Base-by-base conservation (phyloP, 2,329 filamentous ascomycete species). In the Dothideomycetes sp. region DNA sequence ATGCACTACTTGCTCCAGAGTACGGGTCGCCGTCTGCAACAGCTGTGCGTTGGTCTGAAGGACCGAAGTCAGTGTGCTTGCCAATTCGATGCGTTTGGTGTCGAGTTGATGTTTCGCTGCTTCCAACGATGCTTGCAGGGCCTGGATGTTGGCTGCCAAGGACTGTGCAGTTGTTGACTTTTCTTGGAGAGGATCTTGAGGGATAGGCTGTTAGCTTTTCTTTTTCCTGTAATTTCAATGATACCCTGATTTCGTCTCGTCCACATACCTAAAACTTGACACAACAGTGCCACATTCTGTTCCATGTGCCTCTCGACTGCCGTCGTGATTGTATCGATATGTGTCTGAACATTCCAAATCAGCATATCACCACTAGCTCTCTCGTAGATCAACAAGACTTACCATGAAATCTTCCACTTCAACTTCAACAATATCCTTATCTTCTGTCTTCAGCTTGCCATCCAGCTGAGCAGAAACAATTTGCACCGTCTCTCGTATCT, bases 1-100 rank as follows among this genome's bases (percentile, higher is more conserved):
- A 47, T 70, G 65, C 24, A 68, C 61, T 0, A 60, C 66, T 45
- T 68, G 67, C 49, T 71, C 68, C 6, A 70, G 58, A 23, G 62
- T 57, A 12, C 56, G 57, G 34, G 71, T 64, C 27, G 53, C 50
- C n/a, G 54, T 50, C 29, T 60, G 55, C 9, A 67, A 54, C 13
- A 64, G 47, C 15, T 53, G 32, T 19, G 59, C 57, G 46, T 69
- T 62, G 1, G 58, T 48, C 3, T 46, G 35, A 5, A 68, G 59
- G 1, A 67, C 49, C 1, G 50, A 29, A 2, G 54, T 51, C 2
- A 55, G 44, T 4, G 57, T 53, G 13, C 63, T 55, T 3, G 62
- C 55, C 4, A 67, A 51, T 4, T 53, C 33, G 1, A 59, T 47
- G 11, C 58, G 60, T 1, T 54, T 47, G 4, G 44, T 16, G 10